Conservation (phyloP, 106 monocot species). For the Acorus gramineus region DNA sequence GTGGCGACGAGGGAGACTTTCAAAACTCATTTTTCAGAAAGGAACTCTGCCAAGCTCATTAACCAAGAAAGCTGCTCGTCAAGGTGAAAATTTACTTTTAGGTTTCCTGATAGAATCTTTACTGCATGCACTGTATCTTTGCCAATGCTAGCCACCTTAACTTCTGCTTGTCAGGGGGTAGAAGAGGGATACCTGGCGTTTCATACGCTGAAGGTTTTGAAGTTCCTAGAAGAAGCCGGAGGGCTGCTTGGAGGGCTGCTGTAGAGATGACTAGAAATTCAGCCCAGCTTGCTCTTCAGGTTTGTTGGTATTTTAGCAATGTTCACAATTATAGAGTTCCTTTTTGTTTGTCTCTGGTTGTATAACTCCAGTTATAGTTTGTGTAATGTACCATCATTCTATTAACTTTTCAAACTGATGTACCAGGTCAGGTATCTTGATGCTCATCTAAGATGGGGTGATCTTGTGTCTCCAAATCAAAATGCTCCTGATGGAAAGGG, state of each 20-base stretch:
- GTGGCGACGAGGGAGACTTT: constrained; percentile 61
- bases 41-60: constrained; percentile 27
- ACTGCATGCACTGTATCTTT: too few relatives aligned
- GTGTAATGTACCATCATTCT: background rate
- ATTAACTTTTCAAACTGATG: background rate
- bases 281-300: constrained; percentile 87
- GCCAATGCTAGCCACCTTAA: background rate
- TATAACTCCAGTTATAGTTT: too few relatives aligned
- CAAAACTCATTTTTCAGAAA: constrained; percentile 40
- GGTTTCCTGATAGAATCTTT: background rate
- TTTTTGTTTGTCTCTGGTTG: too few relatives aligned
- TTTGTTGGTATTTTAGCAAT: constrained; percentile 2
- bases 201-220: constrained; percentile 45
- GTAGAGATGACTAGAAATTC: constrained; percentile 57
- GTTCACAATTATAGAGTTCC: too few relatives aligned
- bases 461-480: constrained; percentile 61
- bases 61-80: constrained; percentile 57
- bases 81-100: constrained; percentile 28
- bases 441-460: constrained; percentile 77
- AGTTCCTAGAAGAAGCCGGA: constrained; percentile 45
- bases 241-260: constrained; percentile 68
- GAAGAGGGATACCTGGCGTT: constrained; percentile 36
- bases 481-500: constrained; percentile 38
- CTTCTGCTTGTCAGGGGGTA: constrained; percentile 46
- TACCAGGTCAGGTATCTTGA: constrained; percentile 83